These are phyloP conservation scores for Polygonum aviculare DNA, from an alignment of 148 eudicot genomes.

Conservation along the genomic window DNA sequence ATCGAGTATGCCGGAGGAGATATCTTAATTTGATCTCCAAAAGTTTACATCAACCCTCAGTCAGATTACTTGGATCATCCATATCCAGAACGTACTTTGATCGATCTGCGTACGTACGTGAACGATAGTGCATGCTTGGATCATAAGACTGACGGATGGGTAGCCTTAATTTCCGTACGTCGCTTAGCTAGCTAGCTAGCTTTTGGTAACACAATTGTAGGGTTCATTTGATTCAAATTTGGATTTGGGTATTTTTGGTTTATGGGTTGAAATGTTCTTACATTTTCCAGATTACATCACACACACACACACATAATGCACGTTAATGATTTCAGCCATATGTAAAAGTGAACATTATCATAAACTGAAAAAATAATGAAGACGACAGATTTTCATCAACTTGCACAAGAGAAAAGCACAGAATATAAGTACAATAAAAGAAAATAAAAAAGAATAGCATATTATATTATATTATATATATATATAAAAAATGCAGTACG, in stretches of 20 bases:
- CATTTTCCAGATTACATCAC: too few relatives aligned
- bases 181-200: too few relatives aligned
- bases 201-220: background rate
- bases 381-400: background rate
- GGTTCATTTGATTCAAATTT: background rate
- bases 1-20: background rate
- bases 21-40: background rate
- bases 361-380: background rate
- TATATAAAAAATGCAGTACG: background rate
- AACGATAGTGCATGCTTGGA: background rate
- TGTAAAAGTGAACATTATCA: background rate
- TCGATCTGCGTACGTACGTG: background rate
- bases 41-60: background rate
- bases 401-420: background rate
- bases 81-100: background rate
- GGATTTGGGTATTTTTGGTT: background rate
- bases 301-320: too few relatives aligned
- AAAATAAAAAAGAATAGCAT: background rate
- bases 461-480: background rate
- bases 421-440: background rate
- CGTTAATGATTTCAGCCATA: background rate
- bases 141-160: too few relatives aligned
- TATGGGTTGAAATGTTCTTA: background rate
- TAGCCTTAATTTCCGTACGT: too few relatives aligned
- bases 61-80: background rate